phyloP scores from a whole-genome alignment of 805 yeast genomes.

The Spathaspora hagerdaliae region DNA sequence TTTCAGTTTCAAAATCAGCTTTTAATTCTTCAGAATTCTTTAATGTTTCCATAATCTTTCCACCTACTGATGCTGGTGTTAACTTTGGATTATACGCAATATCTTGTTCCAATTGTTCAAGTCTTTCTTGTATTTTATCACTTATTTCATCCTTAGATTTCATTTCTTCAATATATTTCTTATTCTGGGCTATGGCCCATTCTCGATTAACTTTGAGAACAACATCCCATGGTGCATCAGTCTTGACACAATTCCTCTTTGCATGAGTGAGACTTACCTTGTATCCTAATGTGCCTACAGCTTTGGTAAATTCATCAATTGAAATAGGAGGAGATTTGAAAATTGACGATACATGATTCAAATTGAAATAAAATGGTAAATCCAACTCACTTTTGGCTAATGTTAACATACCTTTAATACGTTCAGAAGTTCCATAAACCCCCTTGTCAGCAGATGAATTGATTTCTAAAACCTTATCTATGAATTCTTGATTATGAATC shows the following conservation, averaged over 20 bases:
- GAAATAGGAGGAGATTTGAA: conserved; percentile 84
- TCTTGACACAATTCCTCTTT: conserved; percentile 77
- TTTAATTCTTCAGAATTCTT: conserved; percentile 15
- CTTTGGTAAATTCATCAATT: conserved; percentile 65
- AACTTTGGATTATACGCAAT: conserved; percentile 42
- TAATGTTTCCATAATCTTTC: conserved; percentile 42
- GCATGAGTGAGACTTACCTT: conserved; percentile 87
- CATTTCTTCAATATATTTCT: conserved; percentile 19
- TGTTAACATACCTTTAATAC: conserved; percentile 91
- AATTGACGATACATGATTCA: conserved; percentile 70
- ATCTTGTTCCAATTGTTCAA: conserved; percentile 22
- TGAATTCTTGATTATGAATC: conserved; percentile 67
- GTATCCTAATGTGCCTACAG: conserved; percentile 75
- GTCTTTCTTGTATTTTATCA: conserved; percentile 8
- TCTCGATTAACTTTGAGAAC: conserved; percentile 70
- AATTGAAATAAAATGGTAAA: conserved; percentile 75
- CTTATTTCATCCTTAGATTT: conserved; percentile 7
- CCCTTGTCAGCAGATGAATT: conserved; percentile 47
- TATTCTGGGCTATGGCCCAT: conserved; percentile 43
- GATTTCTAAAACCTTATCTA: conserved; percentile 57
- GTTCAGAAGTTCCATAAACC: conserved; percentile 70
- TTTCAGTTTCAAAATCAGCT: conserved; percentile 56
- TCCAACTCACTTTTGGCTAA: conserved; percentile 70
- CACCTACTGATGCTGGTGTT: conserved; percentile 42
- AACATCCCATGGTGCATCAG: conserved; percentile 81